Evolutionary conservation across 306 rosid genomes (phyloP), one percentile per base, ranked within the genome.

Genomic region (Cyamopsis tetragonoloba): DNA sequence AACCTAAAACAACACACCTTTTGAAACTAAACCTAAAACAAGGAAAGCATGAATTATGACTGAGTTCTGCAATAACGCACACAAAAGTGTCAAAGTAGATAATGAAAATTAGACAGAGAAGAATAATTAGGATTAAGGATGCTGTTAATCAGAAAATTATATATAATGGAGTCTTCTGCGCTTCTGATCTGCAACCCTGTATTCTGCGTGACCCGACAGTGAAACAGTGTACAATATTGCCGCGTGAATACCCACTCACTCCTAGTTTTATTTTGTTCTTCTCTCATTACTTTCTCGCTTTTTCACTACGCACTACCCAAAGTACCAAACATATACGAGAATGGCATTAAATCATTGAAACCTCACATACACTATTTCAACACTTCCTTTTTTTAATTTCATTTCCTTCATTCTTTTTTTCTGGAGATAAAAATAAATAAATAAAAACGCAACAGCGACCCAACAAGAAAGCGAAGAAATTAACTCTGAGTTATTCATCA

Each of bases 181-280:
- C 41, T 9, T 73, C 68, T 73, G 85, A 42, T 48, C 67, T 62
- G 85, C 80, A 73, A 62, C 62, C 38, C 79, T 68, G 71, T 68
- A 56, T 46, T 53, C 74, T 64, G 74, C 37, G 48, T n/a, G 67
- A 55, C 39, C 19, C n/a, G 43, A 68, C 80, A 68, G 68, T 47
- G 31, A 26, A 71, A 81, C 77, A 73, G 67, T 68, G 77, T 73
- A 77, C 82, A 62, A 56, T 65, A 7, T 56, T 68, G 80, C 66
- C 62, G 71, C 73, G 82, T 68, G 74, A 77, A 68, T 59, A 50
- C 62, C 77, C 71, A 68, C 79, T 74, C 76, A 7, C 23, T 58
- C 65, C 65, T 6, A 7, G 26, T 26, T 80, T 66, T 35, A 50
- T 39, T 50, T 23, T 75, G 42, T 46, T 72, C 61, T 28, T 66